These are phyloP conservation scores for Erodium moschatum DNA, from an alignment of 441 rosid genomes.

Conservation along the genomic window DNA sequence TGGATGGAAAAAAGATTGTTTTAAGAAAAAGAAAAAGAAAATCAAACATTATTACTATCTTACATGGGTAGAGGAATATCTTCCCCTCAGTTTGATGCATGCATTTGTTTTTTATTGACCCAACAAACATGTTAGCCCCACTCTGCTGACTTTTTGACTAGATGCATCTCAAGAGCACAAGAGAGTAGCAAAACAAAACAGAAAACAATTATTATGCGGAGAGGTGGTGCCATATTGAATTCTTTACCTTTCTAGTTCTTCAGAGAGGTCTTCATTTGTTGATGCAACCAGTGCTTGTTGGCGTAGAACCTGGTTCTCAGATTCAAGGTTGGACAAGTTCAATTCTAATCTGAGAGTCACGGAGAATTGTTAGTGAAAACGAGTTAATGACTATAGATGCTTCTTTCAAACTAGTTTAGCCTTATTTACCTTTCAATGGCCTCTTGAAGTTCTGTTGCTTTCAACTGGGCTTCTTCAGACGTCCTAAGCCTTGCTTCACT, in stretches of 20 bases:
- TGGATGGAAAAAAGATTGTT: constrained; percentile 19
- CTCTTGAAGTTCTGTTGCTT: constrained; percentile 40
- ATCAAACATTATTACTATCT: too few relatives aligned
- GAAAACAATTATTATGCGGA: neutral
- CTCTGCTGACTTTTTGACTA: too few relatives aligned
- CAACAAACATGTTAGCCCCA: too few relatives aligned
- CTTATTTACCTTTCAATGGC: constrained; percentile 34
- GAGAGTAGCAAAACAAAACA: neutral
- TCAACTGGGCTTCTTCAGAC: constrained; percentile 43
- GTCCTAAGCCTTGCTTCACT: constrained; percentile 34
- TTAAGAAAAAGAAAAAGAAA: too few relatives aligned
- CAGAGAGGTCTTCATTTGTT: constrained; percentile 32
- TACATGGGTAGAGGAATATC: too few relatives aligned
- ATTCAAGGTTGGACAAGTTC: constrained; percentile 50
- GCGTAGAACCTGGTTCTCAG: constrained; percentile 66
- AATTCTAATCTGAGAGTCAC: constrained; percentile 38
- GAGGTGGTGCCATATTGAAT: neutral
- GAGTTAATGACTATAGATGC: constrained; percentile 14
- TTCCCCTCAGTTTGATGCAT: too few relatives aligned
- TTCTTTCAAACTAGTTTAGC: constrained; percentile 14
- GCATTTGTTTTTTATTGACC: too few relatives aligned
- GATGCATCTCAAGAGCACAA: neutral
- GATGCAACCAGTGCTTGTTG: constrained; percentile 54
- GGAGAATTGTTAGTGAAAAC: constrained; percentile 18
- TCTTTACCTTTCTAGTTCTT: constrained; percentile 36